phyloP scores from a whole-genome alignment of 306 rosid species.

The Prunus campanulata region DNA sequence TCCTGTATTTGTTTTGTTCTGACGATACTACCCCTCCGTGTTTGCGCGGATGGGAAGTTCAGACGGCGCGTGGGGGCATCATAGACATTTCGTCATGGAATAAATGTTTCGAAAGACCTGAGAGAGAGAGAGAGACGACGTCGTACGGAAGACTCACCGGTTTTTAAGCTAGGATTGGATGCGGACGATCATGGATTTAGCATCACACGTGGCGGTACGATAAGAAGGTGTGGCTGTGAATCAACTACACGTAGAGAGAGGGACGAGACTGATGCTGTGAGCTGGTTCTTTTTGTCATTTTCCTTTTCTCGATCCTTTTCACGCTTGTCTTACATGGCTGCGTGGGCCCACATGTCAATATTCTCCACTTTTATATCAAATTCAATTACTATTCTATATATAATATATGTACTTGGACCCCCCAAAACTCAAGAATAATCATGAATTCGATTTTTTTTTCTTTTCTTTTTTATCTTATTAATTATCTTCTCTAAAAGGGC shows the following conservation, averaged over 20 bases:
- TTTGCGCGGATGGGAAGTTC: not conserved
- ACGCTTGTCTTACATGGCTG: constrained; percentile 1
- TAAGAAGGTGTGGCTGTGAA: not conserved
- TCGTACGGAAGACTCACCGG: not conserved
- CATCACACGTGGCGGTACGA: not conserved
- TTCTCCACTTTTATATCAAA: not conserved
- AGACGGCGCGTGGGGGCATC: no score
- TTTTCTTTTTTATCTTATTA: not conserved
- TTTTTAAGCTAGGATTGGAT: not conserved
- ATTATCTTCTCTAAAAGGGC: no score
- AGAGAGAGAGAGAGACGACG: not conserved
- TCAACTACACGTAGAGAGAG: not conserved
- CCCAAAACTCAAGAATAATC: not conserved
- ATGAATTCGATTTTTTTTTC: no score
- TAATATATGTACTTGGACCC: not conserved
- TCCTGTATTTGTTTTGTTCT: not conserved
- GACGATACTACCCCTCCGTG: constrained; percentile 12
- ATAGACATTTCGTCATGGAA: not conserved
- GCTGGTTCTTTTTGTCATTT: constrained; percentile 18
- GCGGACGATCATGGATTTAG: not conserved
- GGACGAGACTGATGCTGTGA: not conserved
- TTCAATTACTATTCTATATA: not conserved
- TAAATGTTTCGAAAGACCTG: not conserved
- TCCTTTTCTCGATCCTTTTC: not conserved
- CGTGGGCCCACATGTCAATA: not conserved